Evolutionary conservation across 306 rosid genomes (phyloP).

Genomic region (Lotus japonicus): DNA sequence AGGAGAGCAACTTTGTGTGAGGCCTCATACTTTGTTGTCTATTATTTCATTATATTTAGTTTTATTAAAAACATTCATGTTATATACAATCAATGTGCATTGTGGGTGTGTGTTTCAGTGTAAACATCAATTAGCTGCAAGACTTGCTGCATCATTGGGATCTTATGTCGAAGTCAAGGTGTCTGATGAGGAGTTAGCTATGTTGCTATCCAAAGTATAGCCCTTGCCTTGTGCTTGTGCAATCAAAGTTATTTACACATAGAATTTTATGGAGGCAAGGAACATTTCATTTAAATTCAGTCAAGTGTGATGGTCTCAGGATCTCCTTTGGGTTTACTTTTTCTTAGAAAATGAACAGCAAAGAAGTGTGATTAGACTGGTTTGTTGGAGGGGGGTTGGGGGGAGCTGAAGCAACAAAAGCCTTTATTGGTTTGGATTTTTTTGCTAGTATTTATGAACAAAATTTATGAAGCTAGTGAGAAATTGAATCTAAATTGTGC

Average conservation of each 20-base stretch:
- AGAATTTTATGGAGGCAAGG: background rate
- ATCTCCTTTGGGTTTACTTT: background rate
- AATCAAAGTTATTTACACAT: background rate
- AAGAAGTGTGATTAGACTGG: background rate
- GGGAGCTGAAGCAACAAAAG: background rate
- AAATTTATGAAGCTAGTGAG: background rate
- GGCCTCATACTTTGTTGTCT: constrained; percentile 21
- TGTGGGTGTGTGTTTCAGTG: constrained; percentile 38
- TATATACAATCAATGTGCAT: background rate
- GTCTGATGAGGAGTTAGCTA: constrained; percentile 69
- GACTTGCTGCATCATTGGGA: constrained; percentile 75
- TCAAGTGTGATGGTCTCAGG: background rate
- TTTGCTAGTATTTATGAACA: too few relatives aligned
- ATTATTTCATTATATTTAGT: background rate
- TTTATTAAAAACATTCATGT: background rate
- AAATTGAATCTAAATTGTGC: background rate
- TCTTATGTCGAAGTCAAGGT: constrained; percentile 59
- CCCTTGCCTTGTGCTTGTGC: background rate
- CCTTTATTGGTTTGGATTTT: background rate
- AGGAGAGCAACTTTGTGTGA: constrained; percentile 87
- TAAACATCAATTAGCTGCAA: constrained; percentile 86
- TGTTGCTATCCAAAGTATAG: constrained; percentile 55
- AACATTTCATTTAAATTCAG: background rate
- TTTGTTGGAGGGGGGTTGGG: background rate
- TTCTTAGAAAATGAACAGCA: background rate